Conservation (phyloP, 805 yeast genomes). For the Debaryomyces prosopidis region DNA sequence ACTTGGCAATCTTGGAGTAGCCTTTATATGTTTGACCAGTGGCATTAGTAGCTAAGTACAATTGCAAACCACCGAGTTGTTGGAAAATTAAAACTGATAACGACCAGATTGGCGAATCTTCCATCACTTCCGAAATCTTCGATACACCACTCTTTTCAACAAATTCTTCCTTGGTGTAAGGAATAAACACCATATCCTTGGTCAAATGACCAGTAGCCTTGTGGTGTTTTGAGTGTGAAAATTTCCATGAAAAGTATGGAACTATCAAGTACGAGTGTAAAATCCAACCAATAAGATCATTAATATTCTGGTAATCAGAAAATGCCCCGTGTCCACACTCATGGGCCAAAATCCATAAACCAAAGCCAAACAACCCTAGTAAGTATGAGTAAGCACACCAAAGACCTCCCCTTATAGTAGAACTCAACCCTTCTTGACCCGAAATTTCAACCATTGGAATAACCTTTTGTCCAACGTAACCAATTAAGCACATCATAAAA, state of each 20-base stretch:
- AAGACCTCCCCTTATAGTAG: constrained; percentile 35
- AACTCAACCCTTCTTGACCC: constrained; percentile 16
- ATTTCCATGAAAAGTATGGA: constrained; percentile 66
- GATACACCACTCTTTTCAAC: constrained; percentile 31
- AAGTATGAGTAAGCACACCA: constrained; percentile 42
- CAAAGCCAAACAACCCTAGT: constrained; percentile 54
- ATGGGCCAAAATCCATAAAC: constrained; percentile 63
- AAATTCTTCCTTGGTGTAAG: constrained; percentile 51
- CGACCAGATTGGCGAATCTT: constrained; percentile 56
- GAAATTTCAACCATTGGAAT: constrained; percentile 41
- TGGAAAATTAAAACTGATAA: constrained; percentile 47
- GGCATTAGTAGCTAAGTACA: constrained; percentile 52
- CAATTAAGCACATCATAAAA: constrained; percentile 40
- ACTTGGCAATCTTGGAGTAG: constrained; percentile 40
- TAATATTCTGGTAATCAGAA: constrained; percentile 52
- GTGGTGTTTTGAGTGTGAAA: constrained; percentile 60
- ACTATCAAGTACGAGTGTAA: constrained; percentile 57
- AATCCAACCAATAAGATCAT: constrained; percentile 61
- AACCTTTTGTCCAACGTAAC: constrained; percentile 41
- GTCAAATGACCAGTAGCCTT: constrained; percentile 63
- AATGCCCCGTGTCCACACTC: constrained; percentile 69
- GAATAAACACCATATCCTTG: constrained; percentile 61
- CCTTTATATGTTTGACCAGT: constrained; percentile 53
- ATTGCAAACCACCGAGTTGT: constrained; percentile 57
- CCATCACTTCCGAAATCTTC: constrained; percentile 46